Evolutionary conservation across 371 early-diverging fungal species (phyloP), one percentile per base, ranked within the genome.

Genomic region (Zychaea mexicana): DNA sequence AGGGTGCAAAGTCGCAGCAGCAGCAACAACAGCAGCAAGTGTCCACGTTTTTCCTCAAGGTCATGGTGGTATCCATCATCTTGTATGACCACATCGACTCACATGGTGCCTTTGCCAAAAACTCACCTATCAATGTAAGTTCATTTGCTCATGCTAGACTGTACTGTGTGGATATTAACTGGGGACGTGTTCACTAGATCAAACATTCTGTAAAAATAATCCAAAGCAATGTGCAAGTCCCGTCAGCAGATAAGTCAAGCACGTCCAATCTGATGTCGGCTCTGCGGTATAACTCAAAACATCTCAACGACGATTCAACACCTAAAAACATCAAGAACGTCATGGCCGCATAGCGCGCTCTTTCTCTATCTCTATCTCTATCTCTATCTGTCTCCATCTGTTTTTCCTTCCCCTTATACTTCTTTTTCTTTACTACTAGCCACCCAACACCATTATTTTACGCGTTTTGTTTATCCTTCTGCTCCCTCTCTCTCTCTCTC

Each of bases 51-150:
- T 91, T 89, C 63, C 75, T 95, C 60, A 85, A 94, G 53, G 95
- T 96, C 42, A 90, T 96, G 89, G 93, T 94, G 26, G 86, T 91
- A 8, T 89, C 92, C 45, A 92, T 94, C 61, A 87, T 98, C 42
- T 73, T 96, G 31, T 96, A 96, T 70, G 98, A 98, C 78, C 94
- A 94, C 77, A 87, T 96, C 49, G 85, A 91, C 70, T 87, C 90
- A 12, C 80, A 81, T 30, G 97, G 97, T 13, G 91, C 88, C 0
- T 94, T 93, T 69, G 73, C 77, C 42, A 90, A 92, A 66, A 78
- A 68, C 53, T 91, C 94, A 22, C 86, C 90, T 28, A 90, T 95
- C 65, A 93, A 94, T 77, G 89, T 92, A 80, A 74, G 84, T 79
- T 2, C 15, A 24, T 32, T 24, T 28, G n/a, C 36, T 10, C n/a